phyloP scores from a whole-genome alignment of 345 rosid genomes.

The Melaleuca quinquenervia region DNA sequence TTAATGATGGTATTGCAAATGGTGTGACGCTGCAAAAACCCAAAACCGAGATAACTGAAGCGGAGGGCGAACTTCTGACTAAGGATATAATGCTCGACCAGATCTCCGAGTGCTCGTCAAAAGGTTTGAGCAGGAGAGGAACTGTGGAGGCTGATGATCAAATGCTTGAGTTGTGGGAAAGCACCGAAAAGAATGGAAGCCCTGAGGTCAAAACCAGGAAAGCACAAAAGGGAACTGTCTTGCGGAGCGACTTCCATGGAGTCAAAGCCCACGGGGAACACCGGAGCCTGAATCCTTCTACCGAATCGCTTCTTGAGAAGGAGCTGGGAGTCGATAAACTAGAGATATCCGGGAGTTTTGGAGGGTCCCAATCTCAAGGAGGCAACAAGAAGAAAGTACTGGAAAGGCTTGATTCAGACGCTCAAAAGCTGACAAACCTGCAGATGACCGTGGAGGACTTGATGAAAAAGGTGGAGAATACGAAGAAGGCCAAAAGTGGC shows the following conservation, averaged over 20 bases:
- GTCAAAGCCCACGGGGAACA: conserved; percentile 16
- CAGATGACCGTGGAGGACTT: conserved; percentile 73
- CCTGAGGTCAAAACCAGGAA: conserved; percentile 3
- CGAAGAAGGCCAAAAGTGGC: conserved; percentile 49
- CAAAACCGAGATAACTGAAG: conserved; percentile 33
- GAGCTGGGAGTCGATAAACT: conserved; percentile 63
- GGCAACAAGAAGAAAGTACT: conserved; percentile 54
- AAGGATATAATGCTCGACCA: conserved; percentile 96
- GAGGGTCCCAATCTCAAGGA: conserved; percentile 45
- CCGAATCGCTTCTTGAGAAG: conserved; percentile 52
- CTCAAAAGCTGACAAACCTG: conserved; percentile 72
- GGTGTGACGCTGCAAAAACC: conserved; percentile 17
- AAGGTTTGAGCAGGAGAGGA: conserved; percentile 65
- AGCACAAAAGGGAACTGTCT: conserved; percentile 13
- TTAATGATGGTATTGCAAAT: conserved; percentile 11
- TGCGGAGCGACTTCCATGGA: conserved; percentile 12
- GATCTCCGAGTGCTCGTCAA: conserved; percentile 71
- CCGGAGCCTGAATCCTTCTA: conserved; percentile 28
- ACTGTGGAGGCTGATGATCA: conserved; percentile 37
- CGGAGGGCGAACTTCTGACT: conserved; percentile 51
- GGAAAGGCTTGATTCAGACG: conserved; percentile 85
- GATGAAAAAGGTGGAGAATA: conserved; percentile 56
- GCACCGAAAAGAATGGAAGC: conserved; percentile 16
- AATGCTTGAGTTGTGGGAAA: conserved; percentile 52
- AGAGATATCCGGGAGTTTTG: conserved; percentile 52